A percentile compares a stretch with the other conserved stretches of the same genome.
phyloP scores from a whole-genome alignment of 1,139 yeast genomes.

The Scheffersomyces stambukii region DNA sequence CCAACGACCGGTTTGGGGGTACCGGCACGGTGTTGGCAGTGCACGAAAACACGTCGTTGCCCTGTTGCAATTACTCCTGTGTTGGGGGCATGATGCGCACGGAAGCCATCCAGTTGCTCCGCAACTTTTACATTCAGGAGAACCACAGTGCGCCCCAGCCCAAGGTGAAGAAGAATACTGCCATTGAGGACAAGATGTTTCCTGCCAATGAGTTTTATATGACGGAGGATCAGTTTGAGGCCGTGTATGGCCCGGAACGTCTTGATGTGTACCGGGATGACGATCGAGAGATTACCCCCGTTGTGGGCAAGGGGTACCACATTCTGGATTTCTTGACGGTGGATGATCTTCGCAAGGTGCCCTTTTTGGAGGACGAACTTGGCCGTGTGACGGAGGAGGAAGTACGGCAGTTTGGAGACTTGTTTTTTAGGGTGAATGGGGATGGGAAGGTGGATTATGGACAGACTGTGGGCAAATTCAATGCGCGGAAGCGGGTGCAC shows the following conservation, averaged over 20 bases:
- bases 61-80: conserved; percentile 46
- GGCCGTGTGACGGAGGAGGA: conserved; percentile 17
- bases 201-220: conserved; percentile 37
- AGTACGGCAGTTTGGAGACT: conserved; percentile 19
- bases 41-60: conserved; percentile 41
- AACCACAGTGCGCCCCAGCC: conserved; percentile 84
- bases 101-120: conserved; percentile 76
- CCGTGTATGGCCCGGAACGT: conserved; percentile 26
- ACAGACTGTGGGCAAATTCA: conserved; percentile 17
- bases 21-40: conserved; percentile 80
- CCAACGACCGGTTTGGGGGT: conserved; percentile 94
- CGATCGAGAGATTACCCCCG: conserved; percentile 29
- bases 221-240: conserved; percentile 19
- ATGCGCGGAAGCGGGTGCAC: conserved; percentile 13
- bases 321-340: conserved; percentile 18
- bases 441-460: conserved; percentile 23
- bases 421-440: conserved; percentile 28
- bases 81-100: conserved; percentile 76
- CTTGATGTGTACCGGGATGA: conserved; percentile 8
- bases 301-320: conserved; percentile 20
- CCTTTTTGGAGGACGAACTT: conserved; percentile 16
- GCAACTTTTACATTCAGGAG: conserved; percentile 81
- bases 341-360: conserved; percentile 17
- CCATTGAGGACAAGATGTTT: conserved; percentile 61
- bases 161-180: conserved; percentile 68